These are phyloP conservation scores for Ophiocytium majus DNA, from an alignment of 352 stramenopile genomes.

Conservation along the genomic window DNA sequence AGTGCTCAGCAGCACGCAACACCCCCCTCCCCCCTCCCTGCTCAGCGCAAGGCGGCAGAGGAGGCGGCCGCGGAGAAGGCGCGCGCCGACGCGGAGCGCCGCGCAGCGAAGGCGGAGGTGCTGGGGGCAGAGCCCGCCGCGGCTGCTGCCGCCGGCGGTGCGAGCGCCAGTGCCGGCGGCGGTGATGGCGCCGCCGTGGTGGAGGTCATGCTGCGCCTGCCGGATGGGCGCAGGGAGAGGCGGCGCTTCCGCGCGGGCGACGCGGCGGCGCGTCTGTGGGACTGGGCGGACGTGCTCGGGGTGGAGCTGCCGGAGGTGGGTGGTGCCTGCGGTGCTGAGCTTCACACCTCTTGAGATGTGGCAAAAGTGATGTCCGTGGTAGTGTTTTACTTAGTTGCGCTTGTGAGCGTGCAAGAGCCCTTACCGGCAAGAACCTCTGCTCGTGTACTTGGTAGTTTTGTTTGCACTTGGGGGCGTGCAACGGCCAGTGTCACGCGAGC, in stretches of 20 bases:
- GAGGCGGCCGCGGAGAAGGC: neutral
- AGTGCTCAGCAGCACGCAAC: too few relatives aligned
- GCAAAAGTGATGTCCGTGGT: too few relatives aligned
- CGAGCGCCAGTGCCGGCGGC: slow-evolving; percentile 27
- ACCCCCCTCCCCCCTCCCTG: too few relatives aligned
- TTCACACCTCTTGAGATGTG: too few relatives aligned
- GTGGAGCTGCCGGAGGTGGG: slow-evolving; percentile 43
- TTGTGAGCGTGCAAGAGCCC: too few relatives aligned
- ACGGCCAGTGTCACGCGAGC: too few relatives aligned
- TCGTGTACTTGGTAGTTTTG: too few relatives aligned
- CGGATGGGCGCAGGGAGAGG: slow-evolving; percentile 34
- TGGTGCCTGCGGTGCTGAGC: too few relatives aligned
- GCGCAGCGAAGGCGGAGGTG: neutral
- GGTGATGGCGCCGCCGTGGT: slow-evolving; percentile 20
- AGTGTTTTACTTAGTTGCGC: too few relatives aligned
- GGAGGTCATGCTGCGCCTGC: slow-evolving; percentile 49
- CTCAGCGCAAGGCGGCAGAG: too few relatives aligned
- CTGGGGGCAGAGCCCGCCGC: neutral
- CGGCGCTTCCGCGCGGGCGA: slow-evolving; percentile 46
- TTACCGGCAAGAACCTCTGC: too few relatives aligned
- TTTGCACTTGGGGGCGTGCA: too few relatives aligned
- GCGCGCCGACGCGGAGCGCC: slow-evolving; percentile 4
- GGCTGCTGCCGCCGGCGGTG: neutral
- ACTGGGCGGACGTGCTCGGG: slow-evolving; percentile 56
- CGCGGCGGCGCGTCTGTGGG: slow-evolving; percentile 31